Base-by-base conservation (phyloP, 2,329 filamentous ascomycete genomes). In the Monosporascus cannonballus region DNA sequence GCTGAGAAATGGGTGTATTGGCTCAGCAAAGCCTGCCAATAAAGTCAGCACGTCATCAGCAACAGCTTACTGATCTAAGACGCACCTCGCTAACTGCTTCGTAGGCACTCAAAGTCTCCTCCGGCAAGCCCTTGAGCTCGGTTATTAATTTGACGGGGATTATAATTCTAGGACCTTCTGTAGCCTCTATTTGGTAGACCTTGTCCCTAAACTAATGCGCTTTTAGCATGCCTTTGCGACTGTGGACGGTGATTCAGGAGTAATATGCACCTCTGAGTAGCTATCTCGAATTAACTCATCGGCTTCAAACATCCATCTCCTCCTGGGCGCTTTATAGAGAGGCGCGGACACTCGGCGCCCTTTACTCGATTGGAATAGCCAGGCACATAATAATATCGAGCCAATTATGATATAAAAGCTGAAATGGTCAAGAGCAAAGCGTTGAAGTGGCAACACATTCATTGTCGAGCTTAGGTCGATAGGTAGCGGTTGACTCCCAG, bases 161-260 rank as follows among this genome's bases (percentile, higher is more conserved):
- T 47, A 79, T 64, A 9, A 76, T 74, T 54, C 78, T 74, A 17
- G 72, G 56, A 11, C 76, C 76, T 58, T 79, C 76, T 2, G 76
- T 79, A 4, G 75, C 74, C 59, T 71, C 75, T 63, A 79, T 76
- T 55, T 78, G 75, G 51, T 79, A 79, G 17, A 75, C 71, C n/a
- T 60, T 67, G 56, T 78, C 74, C 39, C 71, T 70, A 53, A 78
- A 79, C 75, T 78, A 50, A 24, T 8, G 20, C 30, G 7, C 2
- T 2, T 36, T 61, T 53, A 60, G 50, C 50, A 54, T 22, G 22
- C 22, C 17, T 6, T 15, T 30, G 1, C 49, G 15, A 25, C 41
- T n/a, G 18, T 20, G 22, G 22, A 15, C 5, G 14, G 5, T 44
- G 34, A 18, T 18, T n/a, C 15, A 17, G 18, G 34, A n/a, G 17